Evolutionary conservation across 495 filamentous ascomycete genomes (phyloP).

Genomic region (Recurvomyces mirabilis): DNA sequence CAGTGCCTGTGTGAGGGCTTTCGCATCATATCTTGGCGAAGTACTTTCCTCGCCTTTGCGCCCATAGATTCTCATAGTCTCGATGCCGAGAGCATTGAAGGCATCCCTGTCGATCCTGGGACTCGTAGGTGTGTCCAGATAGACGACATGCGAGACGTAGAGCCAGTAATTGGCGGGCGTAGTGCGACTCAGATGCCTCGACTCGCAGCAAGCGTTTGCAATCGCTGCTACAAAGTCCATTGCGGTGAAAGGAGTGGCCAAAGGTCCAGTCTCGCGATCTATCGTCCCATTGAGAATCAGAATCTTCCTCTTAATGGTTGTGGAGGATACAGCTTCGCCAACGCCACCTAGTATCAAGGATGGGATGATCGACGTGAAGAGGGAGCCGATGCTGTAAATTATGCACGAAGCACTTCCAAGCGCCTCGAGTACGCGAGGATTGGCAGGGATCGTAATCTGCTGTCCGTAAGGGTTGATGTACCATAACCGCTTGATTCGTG

Average conservation of each 20-base stretch:
- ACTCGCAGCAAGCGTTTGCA: conserved; percentile 48
- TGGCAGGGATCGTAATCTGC: conserved; percentile 72
- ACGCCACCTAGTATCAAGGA: conserved; percentile 57
- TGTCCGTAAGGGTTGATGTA: conserved; percentile 96
- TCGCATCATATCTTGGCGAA: conserved; percentile 60
- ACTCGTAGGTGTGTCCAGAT: conserved; percentile 60
- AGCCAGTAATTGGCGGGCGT: conserved; percentile 24
- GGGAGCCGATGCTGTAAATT: conserved; percentile 79
- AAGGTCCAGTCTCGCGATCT: conserved; percentile 76
- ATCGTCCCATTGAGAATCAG: conserved; percentile 72
- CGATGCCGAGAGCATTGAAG: conserved; percentile 57
- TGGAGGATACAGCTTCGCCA: conserved; percentile 40
- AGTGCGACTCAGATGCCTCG: conserved; percentile 27
- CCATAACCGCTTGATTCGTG: conserved; percentile 74
- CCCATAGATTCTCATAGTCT: conserved; percentile 65
- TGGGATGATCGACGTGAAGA: conserved; percentile 68
- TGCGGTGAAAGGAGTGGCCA: conserved; percentile 49
- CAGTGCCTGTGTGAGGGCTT: conserved; percentile 61
- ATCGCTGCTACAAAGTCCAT: conserved; percentile 72
- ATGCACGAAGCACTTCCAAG: conserved; percentile 52
- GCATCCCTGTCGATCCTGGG: conserved; percentile 59
- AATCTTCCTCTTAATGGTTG: conserved; percentile 53
- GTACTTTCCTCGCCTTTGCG: conserved; percentile 41
- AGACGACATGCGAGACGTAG: conserved; percentile 78
- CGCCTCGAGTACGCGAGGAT: conserved; percentile 63